phyloP scores from a whole-genome alignment of 805 yeast species.

The Candida tibetensis region DNA sequence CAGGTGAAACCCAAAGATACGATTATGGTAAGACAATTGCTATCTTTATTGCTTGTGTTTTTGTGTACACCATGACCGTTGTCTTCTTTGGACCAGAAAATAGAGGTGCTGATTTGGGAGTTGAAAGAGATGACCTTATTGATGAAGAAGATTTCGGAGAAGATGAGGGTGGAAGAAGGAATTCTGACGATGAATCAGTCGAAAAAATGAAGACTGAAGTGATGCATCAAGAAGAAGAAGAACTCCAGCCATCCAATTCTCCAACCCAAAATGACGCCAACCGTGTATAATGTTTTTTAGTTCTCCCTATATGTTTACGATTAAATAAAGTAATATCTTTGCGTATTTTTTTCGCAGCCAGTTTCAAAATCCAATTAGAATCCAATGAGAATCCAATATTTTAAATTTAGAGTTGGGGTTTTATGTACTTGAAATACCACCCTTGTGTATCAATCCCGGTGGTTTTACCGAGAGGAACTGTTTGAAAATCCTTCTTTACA shows the following conservation, averaged over 20 bases:
- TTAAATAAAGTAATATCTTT: too few species aligned
- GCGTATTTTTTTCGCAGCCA: too few species aligned
- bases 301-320: too few species aligned
- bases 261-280: neutral
- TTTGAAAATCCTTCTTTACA: too few species aligned
- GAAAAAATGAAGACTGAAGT: slow-evolving; percentile 1
- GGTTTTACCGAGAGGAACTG: too few species aligned
- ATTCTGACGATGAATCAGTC: slow-evolving; percentile 4
- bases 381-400: too few species aligned
- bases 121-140: slow-evolving; percentile 14
- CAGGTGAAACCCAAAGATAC: slow-evolving; percentile 21
- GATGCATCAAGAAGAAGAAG: neutral
- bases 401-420: too few species aligned
- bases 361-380: too few species aligned
- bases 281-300: slow-evolving; percentile 2
- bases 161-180: slow-evolving; percentile 5
- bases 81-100: slow-evolving; percentile 63
- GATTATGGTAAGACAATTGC: slow-evolving; percentile 64
- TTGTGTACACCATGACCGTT: slow-evolving; percentile 48
- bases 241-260: neutral
- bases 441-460: too few species aligned
- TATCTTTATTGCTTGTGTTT: slow-evolving; percentile 63
- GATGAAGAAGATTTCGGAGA: slow-evolving; percentile 8
- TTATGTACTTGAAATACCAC: too few species aligned
- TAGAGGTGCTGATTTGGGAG: slow-evolving; percentile 18